Percentiles rank a stretch among this genome's conserved stretches.
Conservation (phyloP, 177 flowering plant genomes). For the Tripterygium wilfordii region DNA sequence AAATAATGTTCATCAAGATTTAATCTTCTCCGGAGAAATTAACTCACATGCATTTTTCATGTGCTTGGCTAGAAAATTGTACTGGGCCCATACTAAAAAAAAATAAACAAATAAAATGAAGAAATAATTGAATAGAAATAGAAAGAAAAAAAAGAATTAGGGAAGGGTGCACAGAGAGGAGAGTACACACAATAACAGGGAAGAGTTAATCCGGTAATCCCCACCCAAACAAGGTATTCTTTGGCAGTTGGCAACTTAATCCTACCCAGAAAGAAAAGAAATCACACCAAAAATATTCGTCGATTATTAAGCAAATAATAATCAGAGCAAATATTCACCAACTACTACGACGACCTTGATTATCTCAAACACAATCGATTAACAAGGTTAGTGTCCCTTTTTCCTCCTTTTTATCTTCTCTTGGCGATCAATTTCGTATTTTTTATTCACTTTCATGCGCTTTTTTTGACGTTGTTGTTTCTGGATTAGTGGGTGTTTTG, state of each 20-base stretch:
- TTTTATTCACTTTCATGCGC: too few species aligned
- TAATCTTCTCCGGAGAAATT: too few species aligned
- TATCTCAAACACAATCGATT: background rate
- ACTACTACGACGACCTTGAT: background rate
- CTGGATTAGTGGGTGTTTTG: background rate
- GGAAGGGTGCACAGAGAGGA: too few species aligned
- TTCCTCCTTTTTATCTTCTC: background rate
- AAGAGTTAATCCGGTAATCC: constrained; percentile 19
- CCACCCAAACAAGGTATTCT: constrained; percentile 33
- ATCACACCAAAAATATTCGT: constrained; percentile 20
- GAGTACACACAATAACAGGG: constrained; percentile 1
- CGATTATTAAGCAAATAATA: constrained; percentile 5
- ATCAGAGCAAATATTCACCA: background rate
- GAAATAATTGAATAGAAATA: too few species aligned
- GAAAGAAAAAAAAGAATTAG: too few species aligned
- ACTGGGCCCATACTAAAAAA: too few species aligned
- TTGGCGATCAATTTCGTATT: background rate
- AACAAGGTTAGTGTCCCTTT: constrained; percentile 9
- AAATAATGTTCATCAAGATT: too few species aligned
- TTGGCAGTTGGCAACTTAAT: constrained; percentile 26
- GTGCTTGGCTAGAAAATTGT: too few species aligned
- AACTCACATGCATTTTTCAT: too few species aligned
- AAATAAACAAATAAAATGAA: too few species aligned
- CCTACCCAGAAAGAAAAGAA: too few species aligned
- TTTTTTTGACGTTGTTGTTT: too few species aligned